These are phyloP conservation scores for Populus pruinosa DNA, from an alignment of 345 rosid genomes.

Conservation along the genomic window DNA sequence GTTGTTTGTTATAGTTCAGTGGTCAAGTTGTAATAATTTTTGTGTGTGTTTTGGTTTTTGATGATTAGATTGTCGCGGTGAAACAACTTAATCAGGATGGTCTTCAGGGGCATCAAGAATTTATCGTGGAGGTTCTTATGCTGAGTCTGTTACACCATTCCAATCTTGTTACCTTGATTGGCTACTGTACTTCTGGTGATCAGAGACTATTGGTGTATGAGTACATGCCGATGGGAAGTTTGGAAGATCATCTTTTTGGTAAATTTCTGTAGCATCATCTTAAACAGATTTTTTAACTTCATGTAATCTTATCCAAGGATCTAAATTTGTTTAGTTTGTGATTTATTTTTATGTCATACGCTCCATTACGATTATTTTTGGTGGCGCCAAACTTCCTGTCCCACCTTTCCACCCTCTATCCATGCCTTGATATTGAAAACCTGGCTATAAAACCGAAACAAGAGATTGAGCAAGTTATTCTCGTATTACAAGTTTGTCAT, in stretches of 20 bases:
- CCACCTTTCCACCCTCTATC: neutral
- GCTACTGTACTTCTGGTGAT: slow-evolving; percentile 93
- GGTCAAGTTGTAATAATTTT: neutral
- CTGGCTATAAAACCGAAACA: neutral
- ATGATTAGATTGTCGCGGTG: slow-evolving; percentile 78
- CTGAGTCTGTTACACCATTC: slow-evolving; percentile 82
- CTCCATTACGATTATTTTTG: neutral
- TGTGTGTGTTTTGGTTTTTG: neutral
- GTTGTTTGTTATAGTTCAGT: neutral
- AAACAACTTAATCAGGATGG: slow-evolving; percentile 89
- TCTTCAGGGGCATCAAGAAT: slow-evolving; percentile 84
- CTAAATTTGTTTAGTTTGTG: neutral
- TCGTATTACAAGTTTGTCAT: neutral
- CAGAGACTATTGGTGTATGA: slow-evolving; percentile 94
- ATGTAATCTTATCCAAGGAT: neutral
- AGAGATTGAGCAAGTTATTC: neutral
- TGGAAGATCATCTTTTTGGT: slow-evolving; percentile 97
- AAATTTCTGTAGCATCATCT: slow-evolving; percentile 14
- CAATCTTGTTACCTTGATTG: slow-evolving; percentile 81
- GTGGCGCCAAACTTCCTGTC: neutral
- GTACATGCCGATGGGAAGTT: slow-evolving; percentile 90
- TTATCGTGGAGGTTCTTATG: slow-evolving; percentile 96
- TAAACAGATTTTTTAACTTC: neutral
- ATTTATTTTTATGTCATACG: neutral
- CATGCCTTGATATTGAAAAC: neutral